Evolutionary conservation across 2,329 filamentous ascomycete species (phyloP).

Genomic region (Cladosporium sp.): DNA sequence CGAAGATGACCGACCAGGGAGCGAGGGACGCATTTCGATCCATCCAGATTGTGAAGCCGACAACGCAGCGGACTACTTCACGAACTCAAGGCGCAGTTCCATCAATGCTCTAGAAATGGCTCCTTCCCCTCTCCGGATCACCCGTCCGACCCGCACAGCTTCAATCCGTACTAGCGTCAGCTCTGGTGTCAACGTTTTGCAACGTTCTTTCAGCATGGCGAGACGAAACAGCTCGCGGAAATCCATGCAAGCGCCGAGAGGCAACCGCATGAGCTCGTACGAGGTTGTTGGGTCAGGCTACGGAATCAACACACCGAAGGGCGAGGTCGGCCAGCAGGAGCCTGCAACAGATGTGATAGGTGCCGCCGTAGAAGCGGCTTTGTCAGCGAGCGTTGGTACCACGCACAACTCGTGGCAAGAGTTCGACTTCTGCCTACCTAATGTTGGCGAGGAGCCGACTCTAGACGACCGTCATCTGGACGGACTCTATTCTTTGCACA

Average conservation of each 20-base stretch:
- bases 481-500: neutral
- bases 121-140: constrained; percentile 22
- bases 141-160: constrained; percentile 31
- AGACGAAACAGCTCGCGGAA: constrained; percentile 27
- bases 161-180: constrained; percentile 40
- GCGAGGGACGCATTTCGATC: constrained; percentile 36
- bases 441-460: constrained; percentile 9
- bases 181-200: constrained; percentile 26
- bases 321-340: neutral
- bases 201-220: constrained; percentile 31
- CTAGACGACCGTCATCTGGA: constrained; percentile 8
- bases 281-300: constrained; percentile 43
- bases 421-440: constrained; percentile 11
- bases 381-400: neutral
- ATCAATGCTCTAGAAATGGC: constrained; percentile 25
- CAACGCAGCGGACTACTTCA: constrained; percentile 39
- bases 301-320: constrained; percentile 33
- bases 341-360: neutral
- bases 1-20: constrained; percentile 9
- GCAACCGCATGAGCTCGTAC: constrained; percentile 32
- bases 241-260: constrained; percentile 21
- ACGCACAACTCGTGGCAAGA: constrained; percentile 9
- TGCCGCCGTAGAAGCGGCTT: neutral
- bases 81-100: constrained; percentile 25
- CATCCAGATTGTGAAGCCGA: constrained; percentile 50